phyloP scores from a whole-genome alignment of 1,284 basidiomycete species.

The Pseudozyma sp. region DNA sequence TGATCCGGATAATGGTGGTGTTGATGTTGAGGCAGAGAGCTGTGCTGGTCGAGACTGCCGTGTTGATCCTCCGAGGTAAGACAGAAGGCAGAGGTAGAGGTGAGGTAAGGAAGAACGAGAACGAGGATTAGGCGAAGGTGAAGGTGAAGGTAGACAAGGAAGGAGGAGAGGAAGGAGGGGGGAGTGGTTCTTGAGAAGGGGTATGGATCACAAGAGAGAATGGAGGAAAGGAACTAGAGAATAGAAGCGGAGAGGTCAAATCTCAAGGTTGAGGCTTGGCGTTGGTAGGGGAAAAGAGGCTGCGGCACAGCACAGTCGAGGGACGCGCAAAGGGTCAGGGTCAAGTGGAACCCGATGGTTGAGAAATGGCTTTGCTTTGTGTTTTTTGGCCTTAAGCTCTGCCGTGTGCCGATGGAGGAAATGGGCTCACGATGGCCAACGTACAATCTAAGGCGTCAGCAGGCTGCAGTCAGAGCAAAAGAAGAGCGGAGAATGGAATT shows the following conservation, averaged over 20 bases:
- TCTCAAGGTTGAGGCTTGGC: too few relatives aligned
- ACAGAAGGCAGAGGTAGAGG: slow-evolving; percentile 1
- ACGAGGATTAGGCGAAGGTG: background rate
- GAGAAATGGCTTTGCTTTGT: too few relatives aligned
- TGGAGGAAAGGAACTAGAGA: background rate
- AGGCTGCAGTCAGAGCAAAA: background rate
- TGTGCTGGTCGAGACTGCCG: background rate
- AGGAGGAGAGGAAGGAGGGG: background rate
- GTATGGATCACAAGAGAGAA: background rate
- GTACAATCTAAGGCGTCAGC: too few relatives aligned
- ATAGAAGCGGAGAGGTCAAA: background rate
- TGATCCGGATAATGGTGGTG: too few relatives aligned
- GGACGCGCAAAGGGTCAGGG: too few relatives aligned
- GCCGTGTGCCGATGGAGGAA: too few relatives aligned
- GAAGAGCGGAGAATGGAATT: background rate
- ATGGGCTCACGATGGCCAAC: too few relatives aligned
- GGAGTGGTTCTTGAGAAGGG: background rate
- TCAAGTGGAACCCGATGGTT: too few relatives aligned
- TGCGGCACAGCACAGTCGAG: too few relatives aligned
- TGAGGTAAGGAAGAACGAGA: background rate
- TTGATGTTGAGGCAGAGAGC: too few relatives aligned
- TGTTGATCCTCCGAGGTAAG: background rate
- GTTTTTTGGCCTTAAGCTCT: too few relatives aligned
- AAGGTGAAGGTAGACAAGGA: background rate
- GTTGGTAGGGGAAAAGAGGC: too few relatives aligned